A percentile compares a stretch with the other conserved stretches of the same genome.
phyloP scores from a whole-genome alignment of 805 yeast species.

The Metschnikowia chrysomelidarum region DNA sequence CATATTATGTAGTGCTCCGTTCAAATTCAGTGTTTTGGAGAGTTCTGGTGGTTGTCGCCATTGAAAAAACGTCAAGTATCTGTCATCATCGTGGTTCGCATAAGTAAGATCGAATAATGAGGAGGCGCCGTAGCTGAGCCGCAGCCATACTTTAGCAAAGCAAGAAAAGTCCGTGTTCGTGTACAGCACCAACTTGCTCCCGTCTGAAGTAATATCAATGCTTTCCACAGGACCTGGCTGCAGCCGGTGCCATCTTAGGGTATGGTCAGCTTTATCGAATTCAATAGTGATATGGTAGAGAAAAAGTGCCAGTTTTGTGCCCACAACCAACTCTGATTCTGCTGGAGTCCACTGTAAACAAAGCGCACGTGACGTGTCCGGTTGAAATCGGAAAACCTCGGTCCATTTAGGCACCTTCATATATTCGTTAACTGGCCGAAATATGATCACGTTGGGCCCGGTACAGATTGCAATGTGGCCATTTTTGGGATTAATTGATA shows the following conservation, averaged over 20 bases:
- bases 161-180: conserved; percentile 61
- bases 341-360: conserved; percentile 53
- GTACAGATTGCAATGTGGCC: conserved; percentile 61
- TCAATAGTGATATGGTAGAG: conserved; percentile 54
- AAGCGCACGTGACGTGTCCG: conserved; percentile 9
- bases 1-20: conserved; percentile 20
- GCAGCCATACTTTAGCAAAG: conserved; percentile 74
- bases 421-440: conserved; percentile 56
- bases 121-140: conserved; percentile 63
- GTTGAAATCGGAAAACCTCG: conserved; percentile 23
- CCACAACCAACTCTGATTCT: conserved; percentile 58
- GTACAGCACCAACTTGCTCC: conserved; percentile 56
- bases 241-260: conserved; percentile 43
- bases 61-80: conserved; percentile 51
- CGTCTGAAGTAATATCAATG: conserved; percentile 63
- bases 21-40: conserved; percentile 32
- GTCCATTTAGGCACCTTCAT: conserved; percentile 47
- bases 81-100: conserved; percentile 53
- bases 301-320: conserved; percentile 49
- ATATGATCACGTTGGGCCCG: conserved; percentile 44
- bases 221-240: conserved; percentile 63
- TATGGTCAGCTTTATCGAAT: conserved; percentile 39
- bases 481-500: conserved; percentile 57
- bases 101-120: conserved; percentile 68
- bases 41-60: conserved; percentile 13